Evolutionary conservation across 163 green algal genomes (phyloP).

Genomic region (Scenedesmus sp.): DNA sequence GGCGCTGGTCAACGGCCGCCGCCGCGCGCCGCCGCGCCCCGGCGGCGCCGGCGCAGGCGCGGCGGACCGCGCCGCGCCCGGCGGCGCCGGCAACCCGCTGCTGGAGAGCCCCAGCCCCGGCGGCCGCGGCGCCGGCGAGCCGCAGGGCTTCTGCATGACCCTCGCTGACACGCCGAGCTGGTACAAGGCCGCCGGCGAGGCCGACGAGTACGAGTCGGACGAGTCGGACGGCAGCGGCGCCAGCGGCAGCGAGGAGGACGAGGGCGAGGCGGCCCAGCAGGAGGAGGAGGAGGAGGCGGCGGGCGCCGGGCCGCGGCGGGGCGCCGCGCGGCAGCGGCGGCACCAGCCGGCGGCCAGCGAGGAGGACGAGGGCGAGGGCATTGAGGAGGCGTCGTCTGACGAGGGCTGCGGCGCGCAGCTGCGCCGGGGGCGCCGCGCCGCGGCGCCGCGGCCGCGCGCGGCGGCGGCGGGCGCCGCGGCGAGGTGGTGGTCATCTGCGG

Average conservation of each 20-base stretch:
- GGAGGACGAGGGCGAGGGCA: slow-evolving; percentile 7
- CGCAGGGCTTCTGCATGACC: not conserved
- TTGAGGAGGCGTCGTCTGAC: too few species aligned
- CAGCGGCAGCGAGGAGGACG: slow-evolving; percentile 22
- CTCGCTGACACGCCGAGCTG: slow-evolving; percentile 11
- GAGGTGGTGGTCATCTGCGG: too few species aligned
- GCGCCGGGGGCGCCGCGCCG: not conserved
- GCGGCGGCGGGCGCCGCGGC: too few species aligned
- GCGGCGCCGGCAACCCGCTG: not conserved
- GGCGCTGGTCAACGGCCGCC: slow-evolving; percentile 15
- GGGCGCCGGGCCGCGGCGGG: slow-evolving; percentile 4
- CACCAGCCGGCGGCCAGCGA: not conserved
- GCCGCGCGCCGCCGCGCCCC: not conserved
- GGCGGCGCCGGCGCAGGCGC: not conserved
- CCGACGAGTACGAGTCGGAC: slow-evolving; percentile 23
- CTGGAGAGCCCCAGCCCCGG: not conserved
- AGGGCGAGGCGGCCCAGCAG: slow-evolving; percentile 79
- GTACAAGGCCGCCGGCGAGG: slow-evolving; percentile 4
- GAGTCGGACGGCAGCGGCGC: too few species aligned
- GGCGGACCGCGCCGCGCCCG: too few species aligned
- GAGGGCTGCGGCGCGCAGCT: slow-evolving; percentile 3
- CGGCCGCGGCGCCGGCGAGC: not conserved
- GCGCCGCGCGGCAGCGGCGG: slow-evolving; percentile 6
- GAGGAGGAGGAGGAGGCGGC: slow-evolving; percentile 79
- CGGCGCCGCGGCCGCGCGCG: too few species aligned